Evolutionary conservation across 352 stramenopile species (phyloP).

Genomic region (Pythium pyrilobum): DNA sequence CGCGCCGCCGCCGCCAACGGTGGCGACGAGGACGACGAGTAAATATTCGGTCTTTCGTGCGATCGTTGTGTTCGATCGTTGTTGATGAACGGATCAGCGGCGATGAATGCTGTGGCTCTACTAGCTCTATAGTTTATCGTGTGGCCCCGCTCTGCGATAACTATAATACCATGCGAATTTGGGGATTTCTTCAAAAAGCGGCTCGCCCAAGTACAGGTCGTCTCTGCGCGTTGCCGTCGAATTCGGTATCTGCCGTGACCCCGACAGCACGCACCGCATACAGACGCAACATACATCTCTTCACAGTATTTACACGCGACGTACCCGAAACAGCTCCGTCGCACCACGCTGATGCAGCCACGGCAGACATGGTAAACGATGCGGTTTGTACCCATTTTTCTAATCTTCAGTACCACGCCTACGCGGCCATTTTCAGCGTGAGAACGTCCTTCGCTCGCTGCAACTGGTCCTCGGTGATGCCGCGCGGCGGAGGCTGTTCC

Average conservation of each 20-base stretch:
- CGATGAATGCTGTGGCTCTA: slow-evolving; percentile 21
- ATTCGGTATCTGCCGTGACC: too few relatives aligned
- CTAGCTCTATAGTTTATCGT: slow-evolving; percentile 25
- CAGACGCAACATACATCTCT: neutral
- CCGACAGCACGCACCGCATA: too few relatives aligned
- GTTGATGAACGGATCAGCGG: slow-evolving; percentile 10
- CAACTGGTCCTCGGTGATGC: slow-evolving; percentile 65
- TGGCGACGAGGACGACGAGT: slow-evolving; percentile 82
- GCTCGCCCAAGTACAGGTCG: too few relatives aligned
- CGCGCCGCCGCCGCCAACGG: slow-evolving; percentile 89
- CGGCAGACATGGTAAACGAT: too few relatives aligned
- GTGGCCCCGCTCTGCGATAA: slow-evolving; percentile 33
- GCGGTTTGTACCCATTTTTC: neutral
- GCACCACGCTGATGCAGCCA: too few relatives aligned
- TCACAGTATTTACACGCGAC: too few relatives aligned
- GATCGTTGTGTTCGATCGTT: slow-evolving; percentile 10
- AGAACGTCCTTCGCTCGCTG: slow-evolving; percentile 69
- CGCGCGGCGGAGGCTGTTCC: slow-evolving; percentile 26
- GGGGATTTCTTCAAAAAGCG: slow-evolving; percentile 51
- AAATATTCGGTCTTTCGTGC: slow-evolving; percentile 33
- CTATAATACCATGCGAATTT: slow-evolving; percentile 87
- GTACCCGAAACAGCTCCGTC: too few relatives aligned
- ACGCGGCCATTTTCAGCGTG: slow-evolving; percentile 16
- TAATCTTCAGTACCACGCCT: neutral
- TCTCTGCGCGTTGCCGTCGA: too few relatives aligned